Conservation (phyloP, 768 basidiomycete species). For the Leccinellum luteum region DNA sequence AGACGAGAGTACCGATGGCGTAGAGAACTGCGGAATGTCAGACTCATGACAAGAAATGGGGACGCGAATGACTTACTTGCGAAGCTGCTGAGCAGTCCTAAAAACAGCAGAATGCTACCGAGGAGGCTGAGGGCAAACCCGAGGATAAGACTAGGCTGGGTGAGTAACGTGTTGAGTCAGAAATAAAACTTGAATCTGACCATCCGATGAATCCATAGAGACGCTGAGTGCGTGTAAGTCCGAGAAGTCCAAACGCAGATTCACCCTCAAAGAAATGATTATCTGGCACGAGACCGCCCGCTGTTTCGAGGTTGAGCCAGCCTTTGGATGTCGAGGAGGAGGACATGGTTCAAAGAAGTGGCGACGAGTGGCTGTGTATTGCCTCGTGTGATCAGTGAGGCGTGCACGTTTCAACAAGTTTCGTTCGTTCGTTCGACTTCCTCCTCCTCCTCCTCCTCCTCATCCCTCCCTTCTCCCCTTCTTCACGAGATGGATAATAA, state of each 20-base stretch:
- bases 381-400: slow-evolving; percentile 34
- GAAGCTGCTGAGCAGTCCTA: slow-evolving; percentile 67
- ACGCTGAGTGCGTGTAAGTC: slow-evolving; percentile 74
- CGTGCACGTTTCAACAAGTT: background rate
- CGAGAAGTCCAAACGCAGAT: slow-evolving; percentile 79
- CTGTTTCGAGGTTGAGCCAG: slow-evolving; percentile 84
- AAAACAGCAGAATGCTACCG: slow-evolving; percentile 73
- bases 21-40: slow-evolving; percentile 62
- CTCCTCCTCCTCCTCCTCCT: background rate
- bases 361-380: slow-evolving; percentile 11
- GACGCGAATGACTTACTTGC: slow-evolving; percentile 52
- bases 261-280: slow-evolving; percentile 86
- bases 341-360: background rate
- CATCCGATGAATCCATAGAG: slow-evolving; percentile 86
- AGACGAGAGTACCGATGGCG: slow-evolving; percentile 76
- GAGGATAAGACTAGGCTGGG: slow-evolving; percentile 52
- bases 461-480: no score
- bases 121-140: slow-evolving; percentile 82
- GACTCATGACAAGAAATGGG: background rate
- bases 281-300: slow-evolving; percentile 61
- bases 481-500: background rate
- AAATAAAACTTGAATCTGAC: slow-evolving; percentile 38
- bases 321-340: slow-evolving; percentile 51
- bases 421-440: background rate
- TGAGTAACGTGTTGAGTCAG: background rate